Conservation (phyloP, 768 basidiomycete species). For the Suillus weaverae region DNA sequence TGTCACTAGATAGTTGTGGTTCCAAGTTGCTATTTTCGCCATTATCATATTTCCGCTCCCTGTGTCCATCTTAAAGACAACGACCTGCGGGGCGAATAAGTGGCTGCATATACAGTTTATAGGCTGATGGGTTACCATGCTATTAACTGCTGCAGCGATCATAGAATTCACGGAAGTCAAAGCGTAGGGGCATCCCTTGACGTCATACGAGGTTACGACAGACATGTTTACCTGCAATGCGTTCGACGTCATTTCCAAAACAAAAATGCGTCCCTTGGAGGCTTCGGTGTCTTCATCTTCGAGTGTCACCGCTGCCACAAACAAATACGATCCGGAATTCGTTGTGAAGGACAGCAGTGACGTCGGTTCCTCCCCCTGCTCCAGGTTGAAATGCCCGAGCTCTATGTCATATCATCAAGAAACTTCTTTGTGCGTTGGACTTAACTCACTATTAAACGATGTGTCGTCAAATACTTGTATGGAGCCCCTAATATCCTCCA, state of each 20-base stretch:
- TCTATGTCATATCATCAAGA: conserved; percentile 17
- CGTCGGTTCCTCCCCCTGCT: conserved; percentile 62
- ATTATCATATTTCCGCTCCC: conserved; percentile 33
- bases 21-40: conserved; percentile 57
- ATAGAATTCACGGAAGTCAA: conserved; percentile 49
- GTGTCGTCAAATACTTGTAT: conserved; percentile 69
- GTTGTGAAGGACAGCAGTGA: conserved; percentile 42
- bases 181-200: conserved; percentile 71
- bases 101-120: background rate
- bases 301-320: conserved; percentile 48
- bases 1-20: conserved; percentile 80
- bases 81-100: conserved; percentile 38
- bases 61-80: conserved; percentile 43
- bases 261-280: conserved; percentile 57
- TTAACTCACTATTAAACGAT: conserved; percentile 58
- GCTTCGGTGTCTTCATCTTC: conserved; percentile 48
- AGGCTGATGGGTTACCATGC: conserved; percentile 52
- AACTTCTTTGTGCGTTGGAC: background rate
- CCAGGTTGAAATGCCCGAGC: conserved; percentile 31
- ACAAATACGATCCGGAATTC: conserved; percentile 43
- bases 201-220: conserved; percentile 43
- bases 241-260: conserved; percentile 45
- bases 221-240: conserved; percentile 22
- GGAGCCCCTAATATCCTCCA: conserved; percentile 47
- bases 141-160: conserved; percentile 73